phyloP scores from a whole-genome alignment of 495 filamentous ascomycete species.

The Neurospora sp. region DNA sequence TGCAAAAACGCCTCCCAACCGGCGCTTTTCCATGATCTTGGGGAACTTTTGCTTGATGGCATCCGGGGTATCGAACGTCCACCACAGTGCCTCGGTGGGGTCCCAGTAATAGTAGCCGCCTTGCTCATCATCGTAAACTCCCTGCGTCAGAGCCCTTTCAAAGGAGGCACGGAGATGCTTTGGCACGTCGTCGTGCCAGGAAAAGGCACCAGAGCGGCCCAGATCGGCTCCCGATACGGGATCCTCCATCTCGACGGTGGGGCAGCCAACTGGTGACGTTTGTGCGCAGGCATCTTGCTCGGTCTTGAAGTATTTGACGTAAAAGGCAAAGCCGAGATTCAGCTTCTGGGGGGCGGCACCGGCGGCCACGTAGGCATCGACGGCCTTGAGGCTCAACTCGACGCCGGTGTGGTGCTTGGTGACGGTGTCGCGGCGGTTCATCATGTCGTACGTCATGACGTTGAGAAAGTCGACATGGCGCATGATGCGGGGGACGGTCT shows the following conservation, averaged over 20 bases:
- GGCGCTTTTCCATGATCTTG: conserved; percentile 44
- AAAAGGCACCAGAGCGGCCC: conserved; percentile 50
- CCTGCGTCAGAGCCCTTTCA: conserved; percentile 40
- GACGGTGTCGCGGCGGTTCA: conserved; percentile 61
- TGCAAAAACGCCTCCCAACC: conserved; percentile 59
- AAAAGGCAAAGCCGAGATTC: conserved; percentile 68
- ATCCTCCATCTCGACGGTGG: conserved; percentile 52
- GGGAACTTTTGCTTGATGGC: conserved; percentile 54
- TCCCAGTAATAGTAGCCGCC: conserved; percentile 68
- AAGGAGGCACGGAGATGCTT: conserved; percentile 36
- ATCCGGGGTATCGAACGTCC: conserved; percentile 63
- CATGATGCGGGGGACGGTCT: conserved; percentile 53
- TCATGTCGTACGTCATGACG: conserved; percentile 72
- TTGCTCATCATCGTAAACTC: conserved; percentile 44
- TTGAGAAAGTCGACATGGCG: conserved; percentile 61
- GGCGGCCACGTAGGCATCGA: conserved; percentile 50
- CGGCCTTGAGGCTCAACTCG: conserved; percentile 38
- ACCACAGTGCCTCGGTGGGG: conserved; percentile 47
- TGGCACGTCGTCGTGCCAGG: conserved; percentile 45
- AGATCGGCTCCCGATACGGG: conserved; percentile 53
- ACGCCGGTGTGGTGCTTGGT: conserved; percentile 60
- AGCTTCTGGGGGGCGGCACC: conserved; percentile 47
- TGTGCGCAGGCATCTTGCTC: conserved; percentile 39
- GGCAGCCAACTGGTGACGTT: conserved; percentile 48
- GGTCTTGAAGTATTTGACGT: conserved; percentile 62